Evolutionary conservation across 495 filamentous ascomycete genomes (phyloP).

Genomic region (Penicillium chermesinum): DNA sequence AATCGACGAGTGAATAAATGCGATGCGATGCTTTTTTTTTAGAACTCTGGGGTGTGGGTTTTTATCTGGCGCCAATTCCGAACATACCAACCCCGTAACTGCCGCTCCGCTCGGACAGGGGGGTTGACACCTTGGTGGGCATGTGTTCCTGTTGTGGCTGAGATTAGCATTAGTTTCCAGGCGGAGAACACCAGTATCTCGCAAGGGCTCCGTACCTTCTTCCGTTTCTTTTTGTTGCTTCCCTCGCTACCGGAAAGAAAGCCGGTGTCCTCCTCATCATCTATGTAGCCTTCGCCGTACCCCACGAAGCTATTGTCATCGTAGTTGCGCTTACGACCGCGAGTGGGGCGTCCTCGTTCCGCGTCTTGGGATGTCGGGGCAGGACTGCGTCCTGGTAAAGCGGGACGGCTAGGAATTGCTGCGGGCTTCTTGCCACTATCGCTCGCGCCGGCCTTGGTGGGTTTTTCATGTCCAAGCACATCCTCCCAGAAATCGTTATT

Average conservation of each 20-base stretch:
- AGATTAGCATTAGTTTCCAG: slow-evolving; percentile 4
- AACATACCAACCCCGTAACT: slow-evolving; percentile 47
- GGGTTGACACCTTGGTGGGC: slow-evolving; percentile 40
- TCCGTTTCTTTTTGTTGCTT: slow-evolving; percentile 44
- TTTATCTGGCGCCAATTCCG: slow-evolving; percentile 44
- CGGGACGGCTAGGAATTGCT: slow-evolving; percentile 25
- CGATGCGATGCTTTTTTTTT: slow-evolving; percentile 17
- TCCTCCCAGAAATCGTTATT: slow-evolving; percentile 55
- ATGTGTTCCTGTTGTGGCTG: slow-evolving; percentile 35
- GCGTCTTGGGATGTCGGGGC: slow-evolving; percentile 29
- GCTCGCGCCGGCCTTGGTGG: slow-evolving; percentile 27
- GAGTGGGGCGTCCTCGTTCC: slow-evolving; percentile 49
- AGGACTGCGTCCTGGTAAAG: slow-evolving; percentile 29
- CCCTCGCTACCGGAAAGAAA: slow-evolving; percentile 45
- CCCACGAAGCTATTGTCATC: slow-evolving; percentile 64
- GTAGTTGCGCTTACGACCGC: slow-evolving; percentile 63
- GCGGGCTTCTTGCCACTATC: slow-evolving; percentile 37
- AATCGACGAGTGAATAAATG: slow-evolving; percentile 6
- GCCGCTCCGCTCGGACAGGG: slow-evolving; percentile 39
- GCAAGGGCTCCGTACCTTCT: slow-evolving; percentile 41
- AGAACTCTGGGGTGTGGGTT: slow-evolving; percentile 9
- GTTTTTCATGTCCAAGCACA: slow-evolving; percentile 55
- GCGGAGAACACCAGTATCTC: background rate
- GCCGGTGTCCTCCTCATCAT: slow-evolving; percentile 53
- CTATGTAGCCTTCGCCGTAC: slow-evolving; percentile 60